Base-by-base conservation (phyloP, 352 stramenopile genomes). In the Pythium pyrilobum region DNA sequence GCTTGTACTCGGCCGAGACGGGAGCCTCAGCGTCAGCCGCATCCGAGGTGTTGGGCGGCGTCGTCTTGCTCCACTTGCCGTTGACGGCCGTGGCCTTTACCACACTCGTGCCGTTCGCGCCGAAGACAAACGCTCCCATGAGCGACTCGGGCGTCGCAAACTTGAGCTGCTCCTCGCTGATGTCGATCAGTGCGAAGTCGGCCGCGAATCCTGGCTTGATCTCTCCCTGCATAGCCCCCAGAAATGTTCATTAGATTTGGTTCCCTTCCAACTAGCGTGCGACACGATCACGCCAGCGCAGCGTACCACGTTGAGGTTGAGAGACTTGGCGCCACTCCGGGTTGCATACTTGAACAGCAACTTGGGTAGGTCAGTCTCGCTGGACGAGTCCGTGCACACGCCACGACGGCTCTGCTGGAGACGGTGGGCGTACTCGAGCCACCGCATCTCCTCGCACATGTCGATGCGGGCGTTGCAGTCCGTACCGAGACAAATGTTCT, bases 361-460 rank as follows among this genome's bases (percentile, higher is more conserved):
- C 49, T 79, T 80, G 5, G 79, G 69, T 10, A 89, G 58, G 41
- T 89, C 77, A 1, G 67, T 76, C 29, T 87, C 74, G 13, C 43
- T 60, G 3, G 72, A 77, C 8, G 75, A 52, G 23, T 87, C 73
- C 0, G 70, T 80, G 64, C 71, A 83, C 13, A 90, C 77, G 33
- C 80, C 80, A 29, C 80, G 73, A 29, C 71, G 75, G 42, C 77
- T 86, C 29, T 87, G 63, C 24, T 80, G 69, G 2, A 90, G 68
- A 11, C 80, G 69, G 52, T 90, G 80, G 0, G 75, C 74, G 42
- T 90, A 90, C 52, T 90, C 80, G 9, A 90, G 52, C 80, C 80
- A 90, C 7, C 77, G 80, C 80, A 90, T 90, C 47, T 90, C 80
- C 59, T 90, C 80, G 21, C 75, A 85, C 80, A 90, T 90, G 55